Conservation (phyloP, 1,139 yeast genomes). For the Zygosaccharomyces sapae region DNA sequence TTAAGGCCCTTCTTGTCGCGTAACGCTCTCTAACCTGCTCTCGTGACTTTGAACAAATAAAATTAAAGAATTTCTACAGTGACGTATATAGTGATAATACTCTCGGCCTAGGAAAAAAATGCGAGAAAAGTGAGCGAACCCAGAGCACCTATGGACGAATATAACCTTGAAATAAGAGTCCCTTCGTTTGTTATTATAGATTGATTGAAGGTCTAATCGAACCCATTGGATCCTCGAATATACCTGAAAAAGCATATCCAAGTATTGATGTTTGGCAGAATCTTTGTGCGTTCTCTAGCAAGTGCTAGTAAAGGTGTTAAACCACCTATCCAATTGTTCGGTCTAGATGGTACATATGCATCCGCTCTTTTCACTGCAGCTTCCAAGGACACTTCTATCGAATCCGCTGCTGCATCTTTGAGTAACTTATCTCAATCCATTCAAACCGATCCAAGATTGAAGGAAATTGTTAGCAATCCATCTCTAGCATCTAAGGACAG, state of each 20-base stretch:
- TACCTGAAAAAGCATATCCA: background rate
- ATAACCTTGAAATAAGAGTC: background rate
- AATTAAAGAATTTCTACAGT: conserved; percentile 1
- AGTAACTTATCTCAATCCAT: conserved; percentile 54
- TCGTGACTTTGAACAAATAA: conserved; percentile 7
- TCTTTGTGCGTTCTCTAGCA: conserved; percentile 68
- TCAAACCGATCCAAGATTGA: conserved; percentile 59
- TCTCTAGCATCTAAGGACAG: conserved; percentile 76
- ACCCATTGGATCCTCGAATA: conserved; percentile 1
- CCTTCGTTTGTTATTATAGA: background rate
- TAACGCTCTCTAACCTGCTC: background rate
- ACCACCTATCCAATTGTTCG: conserved; percentile 92
- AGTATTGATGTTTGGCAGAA: conserved; percentile 53
- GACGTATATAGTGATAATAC: background rate
- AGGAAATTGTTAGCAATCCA: conserved; percentile 69
- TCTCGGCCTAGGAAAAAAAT: background rate
- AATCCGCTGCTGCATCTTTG: conserved; percentile 66
- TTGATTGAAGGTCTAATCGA: background rate
- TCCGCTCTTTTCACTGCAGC: conserved; percentile 92
- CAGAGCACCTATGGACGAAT: background rate
- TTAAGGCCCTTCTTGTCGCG: background rate
- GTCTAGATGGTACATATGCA: conserved; percentile 96
- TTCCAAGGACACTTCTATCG: conserved; percentile 73
- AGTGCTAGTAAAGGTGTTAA: conserved; percentile 52
- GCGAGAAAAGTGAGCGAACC: conserved; percentile 2